phyloP scores from a whole-genome alignment of 2,329 filamentous ascomycete species.

The Botrytis hyacinthi region DNA sequence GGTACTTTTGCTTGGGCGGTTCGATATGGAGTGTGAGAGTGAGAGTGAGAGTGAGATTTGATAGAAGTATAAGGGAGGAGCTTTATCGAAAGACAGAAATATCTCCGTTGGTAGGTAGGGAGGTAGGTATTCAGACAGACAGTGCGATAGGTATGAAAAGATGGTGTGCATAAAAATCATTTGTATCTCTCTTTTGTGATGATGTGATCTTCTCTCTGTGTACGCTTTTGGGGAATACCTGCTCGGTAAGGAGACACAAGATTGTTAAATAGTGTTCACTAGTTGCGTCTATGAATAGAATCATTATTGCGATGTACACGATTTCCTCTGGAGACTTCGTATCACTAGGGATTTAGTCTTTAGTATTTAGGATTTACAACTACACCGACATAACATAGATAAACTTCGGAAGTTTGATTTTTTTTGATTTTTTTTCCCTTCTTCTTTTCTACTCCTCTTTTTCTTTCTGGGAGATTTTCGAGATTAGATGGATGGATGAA shows the following conservation, averaged over 20 bases:
- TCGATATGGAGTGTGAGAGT: not conserved
- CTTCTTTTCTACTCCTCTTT: not conserved
- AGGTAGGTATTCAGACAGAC: no score
- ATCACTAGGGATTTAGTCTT: not conserved
- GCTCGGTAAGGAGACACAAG: no score
- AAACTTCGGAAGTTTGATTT: not conserved
- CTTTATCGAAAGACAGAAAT: not conserved
- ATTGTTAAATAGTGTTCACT: not conserved
- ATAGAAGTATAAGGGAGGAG: not conserved
- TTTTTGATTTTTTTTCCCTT: not conserved
- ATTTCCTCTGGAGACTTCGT: not conserved
- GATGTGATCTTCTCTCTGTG: not conserved
- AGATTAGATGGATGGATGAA: not conserved
- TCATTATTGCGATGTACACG: not conserved
- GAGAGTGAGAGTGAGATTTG: not conserved
- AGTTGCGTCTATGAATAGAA: slow-evolving; percentile 6
- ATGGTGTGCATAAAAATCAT: not conserved
- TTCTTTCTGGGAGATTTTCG: not conserved
- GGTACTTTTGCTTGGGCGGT: not conserved
- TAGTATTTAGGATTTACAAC: not conserved
- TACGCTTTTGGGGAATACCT: not conserved
- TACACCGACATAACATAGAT: not conserved
- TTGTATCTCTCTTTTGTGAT: no score
- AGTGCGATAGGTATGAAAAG: not conserved
- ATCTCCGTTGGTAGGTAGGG: no score